phyloP scores from a whole-genome alignment of 768 basidiomycete genomes.

The Boletus pseudo-olivaceus region DNA sequence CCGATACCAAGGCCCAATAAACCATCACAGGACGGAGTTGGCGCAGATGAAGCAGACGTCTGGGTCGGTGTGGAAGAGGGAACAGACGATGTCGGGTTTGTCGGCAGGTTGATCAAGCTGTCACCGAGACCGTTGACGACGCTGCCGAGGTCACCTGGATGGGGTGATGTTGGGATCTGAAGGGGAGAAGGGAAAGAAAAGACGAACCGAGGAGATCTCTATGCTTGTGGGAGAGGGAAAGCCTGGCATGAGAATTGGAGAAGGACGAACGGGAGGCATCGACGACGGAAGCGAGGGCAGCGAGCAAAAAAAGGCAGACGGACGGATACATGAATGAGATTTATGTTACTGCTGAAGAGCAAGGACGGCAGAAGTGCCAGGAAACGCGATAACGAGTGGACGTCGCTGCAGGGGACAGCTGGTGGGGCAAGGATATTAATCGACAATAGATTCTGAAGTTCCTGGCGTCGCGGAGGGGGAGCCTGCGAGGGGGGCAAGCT shows the following conservation, averaged over 20 bases:
- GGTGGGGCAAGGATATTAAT: neutral
- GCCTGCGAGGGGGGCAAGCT: conserved; percentile 3
- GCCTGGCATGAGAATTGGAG: conserved; percentile 33
- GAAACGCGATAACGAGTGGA: conserved; percentile 39
- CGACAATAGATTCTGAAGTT: conserved; percentile 2
- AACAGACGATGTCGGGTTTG: conserved; percentile 11
- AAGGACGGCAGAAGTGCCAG: conserved; percentile 8
- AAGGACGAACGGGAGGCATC: conserved; percentile 41
- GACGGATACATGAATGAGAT: conserved; percentile 19
- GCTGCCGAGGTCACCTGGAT: conserved; percentile 10
- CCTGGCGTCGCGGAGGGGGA: conserved; percentile 13
- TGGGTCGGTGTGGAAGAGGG: conserved; percentile 8
- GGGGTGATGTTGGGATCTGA: neutral
- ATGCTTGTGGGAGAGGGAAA: conserved; percentile 27
- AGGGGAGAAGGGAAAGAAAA: neutral
- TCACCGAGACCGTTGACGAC: neutral
- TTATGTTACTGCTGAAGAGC: conserved; percentile 33
- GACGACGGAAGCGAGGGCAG: conserved; percentile 23
- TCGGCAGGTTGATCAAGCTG: neutral
- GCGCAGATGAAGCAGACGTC: neutral
- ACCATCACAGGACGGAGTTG: conserved; percentile 16
- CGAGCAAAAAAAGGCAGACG: conserved; percentile 26
- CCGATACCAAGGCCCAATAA: conserved; percentile 19
- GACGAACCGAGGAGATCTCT: conserved; percentile 17
- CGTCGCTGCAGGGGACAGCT: conserved; percentile 11